Evolutionary conservation across 2,329 filamentous ascomycete species (phyloP).

Genomic region (Dothideomycetidae sp.): DNA sequence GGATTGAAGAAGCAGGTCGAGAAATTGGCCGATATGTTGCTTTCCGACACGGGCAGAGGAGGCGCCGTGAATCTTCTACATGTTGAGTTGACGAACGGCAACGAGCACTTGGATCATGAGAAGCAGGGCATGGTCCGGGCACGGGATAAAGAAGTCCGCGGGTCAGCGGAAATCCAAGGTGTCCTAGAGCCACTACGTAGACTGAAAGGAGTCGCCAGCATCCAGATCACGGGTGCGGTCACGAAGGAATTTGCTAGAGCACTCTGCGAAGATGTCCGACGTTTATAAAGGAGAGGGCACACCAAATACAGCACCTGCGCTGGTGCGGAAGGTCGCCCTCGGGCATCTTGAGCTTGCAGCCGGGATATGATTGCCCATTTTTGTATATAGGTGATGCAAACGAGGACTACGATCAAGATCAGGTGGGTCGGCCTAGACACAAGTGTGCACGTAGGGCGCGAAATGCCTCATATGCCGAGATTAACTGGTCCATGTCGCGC

Average conservation of each 20-base stretch:
- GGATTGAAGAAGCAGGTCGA: constrained; percentile 29
- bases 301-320: too few relatives aligned
- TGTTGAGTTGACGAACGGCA: constrained; percentile 16
- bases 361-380: too few relatives aligned
- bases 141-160: constrained; percentile 19
- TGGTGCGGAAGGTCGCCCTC: too few relatives aligned
- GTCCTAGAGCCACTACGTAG: constrained; percentile 30
- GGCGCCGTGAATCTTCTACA: constrained; percentile 12
- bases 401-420: too few relatives aligned
- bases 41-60: constrained; percentile 16
- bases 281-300: neutral
- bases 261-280: constrained; percentile 20
- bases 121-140: constrained; percentile 17
- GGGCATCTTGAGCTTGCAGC: too few relatives aligned
- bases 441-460: too few relatives aligned
- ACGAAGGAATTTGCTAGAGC: constrained; percentile 23
- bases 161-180: constrained; percentile 24
- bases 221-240: constrained; percentile 26
- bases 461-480: too few relatives aligned
- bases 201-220: constrained; percentile 24
- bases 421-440: too few relatives aligned
- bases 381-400: too few relatives aligned
- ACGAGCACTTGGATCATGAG: constrained; percentile 18
- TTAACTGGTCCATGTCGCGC: too few relatives aligned
- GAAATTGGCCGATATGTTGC: constrained; percentile 27